Evolutionary conservation across 805 yeast genomes (phyloP).

Genomic region (Lachancea kluyveri): DNA sequence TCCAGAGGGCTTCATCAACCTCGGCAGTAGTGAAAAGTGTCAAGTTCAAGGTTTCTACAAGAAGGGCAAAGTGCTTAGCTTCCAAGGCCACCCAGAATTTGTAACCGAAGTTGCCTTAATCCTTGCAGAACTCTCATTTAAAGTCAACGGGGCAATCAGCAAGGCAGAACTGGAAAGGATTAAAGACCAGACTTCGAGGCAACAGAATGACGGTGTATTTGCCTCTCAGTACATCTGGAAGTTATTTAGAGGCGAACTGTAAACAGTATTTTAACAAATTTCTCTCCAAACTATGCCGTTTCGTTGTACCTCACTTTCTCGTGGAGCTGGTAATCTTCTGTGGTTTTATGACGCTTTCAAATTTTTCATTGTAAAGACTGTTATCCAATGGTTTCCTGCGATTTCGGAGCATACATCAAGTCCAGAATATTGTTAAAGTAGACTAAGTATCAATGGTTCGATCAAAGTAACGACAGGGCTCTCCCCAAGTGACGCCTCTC

Average conservation of each 20-base stretch:
- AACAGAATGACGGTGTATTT: slow-evolving; percentile 5
- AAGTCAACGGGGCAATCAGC: neutral
- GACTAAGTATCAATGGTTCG: no score
- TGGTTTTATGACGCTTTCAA: no score
- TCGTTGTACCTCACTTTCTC: no score
- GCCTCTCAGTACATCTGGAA: slow-evolving; percentile 6
- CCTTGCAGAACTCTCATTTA: neutral
- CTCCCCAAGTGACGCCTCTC: no score
- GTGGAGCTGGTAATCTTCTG: no score
- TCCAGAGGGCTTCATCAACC: slow-evolving; percentile 34
- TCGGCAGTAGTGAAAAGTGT: slow-evolving; percentile 54
- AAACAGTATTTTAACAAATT: no score
- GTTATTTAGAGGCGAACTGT: slow-evolving; percentile 4
- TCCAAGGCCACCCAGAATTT: slow-evolving; percentile 93
- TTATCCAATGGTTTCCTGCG: no score
- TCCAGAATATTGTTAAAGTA: no score
- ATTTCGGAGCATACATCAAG: no score
- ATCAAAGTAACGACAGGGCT: no score
- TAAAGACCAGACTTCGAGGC: neutral
- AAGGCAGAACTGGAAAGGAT: neutral
- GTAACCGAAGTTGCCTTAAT: slow-evolving; percentile 27
- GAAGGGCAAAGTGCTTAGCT: slow-evolving; percentile 47
- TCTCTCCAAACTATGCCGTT: no score
- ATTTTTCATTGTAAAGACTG: no score
- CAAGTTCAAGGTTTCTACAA: slow-evolving; percentile 61